A percentile compares a stretch with the other conserved stretches of the same genome.
Evolutionary conservation across 805 yeast species (phyloP).

Genomic region (Candida germanica): DNA sequence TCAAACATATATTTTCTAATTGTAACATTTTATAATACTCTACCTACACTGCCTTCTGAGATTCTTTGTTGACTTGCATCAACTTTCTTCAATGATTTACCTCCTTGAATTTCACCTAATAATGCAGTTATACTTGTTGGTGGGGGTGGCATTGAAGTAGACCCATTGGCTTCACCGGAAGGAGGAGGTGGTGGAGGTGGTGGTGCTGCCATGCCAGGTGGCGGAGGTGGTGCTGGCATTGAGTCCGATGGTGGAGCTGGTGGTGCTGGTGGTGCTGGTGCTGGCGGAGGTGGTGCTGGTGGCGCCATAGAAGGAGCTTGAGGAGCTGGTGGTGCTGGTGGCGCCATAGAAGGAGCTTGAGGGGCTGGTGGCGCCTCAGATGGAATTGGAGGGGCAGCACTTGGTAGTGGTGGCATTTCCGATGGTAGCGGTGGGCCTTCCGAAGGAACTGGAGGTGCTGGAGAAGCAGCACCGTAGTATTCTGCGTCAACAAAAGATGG

Average conservation of each 20-base stretch:
- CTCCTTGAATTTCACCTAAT: constrained; percentile 56
- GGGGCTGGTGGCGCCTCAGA: constrained; percentile 8
- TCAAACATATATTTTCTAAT: too few species aligned
- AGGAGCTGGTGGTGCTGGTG: constrained; percentile 19
- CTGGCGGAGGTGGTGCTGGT: constrained; percentile 23
- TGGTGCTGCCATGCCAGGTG: constrained; percentile 18
- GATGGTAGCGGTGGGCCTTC: background rate
- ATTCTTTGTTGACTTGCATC: constrained; percentile 45
- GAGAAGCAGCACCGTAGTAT: constrained; percentile 14
- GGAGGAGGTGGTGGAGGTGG: constrained; percentile 30
- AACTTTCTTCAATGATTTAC: constrained; percentile 50
- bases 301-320: constrained; percentile 21
- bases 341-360: constrained; percentile 13
- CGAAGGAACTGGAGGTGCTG: constrained; percentile 3
- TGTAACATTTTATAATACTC: constrained; percentile 36
- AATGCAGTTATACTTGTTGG: constrained; percentile 45
- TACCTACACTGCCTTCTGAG: constrained; percentile 48
- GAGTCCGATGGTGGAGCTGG: constrained; percentile 14
- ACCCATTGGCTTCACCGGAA: constrained; percentile 28
- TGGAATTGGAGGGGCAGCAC: background rate
- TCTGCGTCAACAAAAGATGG: constrained; percentile 14
- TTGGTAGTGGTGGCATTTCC: background rate
- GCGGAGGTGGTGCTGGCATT: constrained; percentile 30
- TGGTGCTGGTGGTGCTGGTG: constrained; percentile 23
- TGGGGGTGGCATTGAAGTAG: constrained; percentile 23